Percentiles rank a stretch among this genome's conserved stretches.
phyloP scores from a whole-genome alignment of 208 protist species.

The Angomonas ambiguus region DNA sequence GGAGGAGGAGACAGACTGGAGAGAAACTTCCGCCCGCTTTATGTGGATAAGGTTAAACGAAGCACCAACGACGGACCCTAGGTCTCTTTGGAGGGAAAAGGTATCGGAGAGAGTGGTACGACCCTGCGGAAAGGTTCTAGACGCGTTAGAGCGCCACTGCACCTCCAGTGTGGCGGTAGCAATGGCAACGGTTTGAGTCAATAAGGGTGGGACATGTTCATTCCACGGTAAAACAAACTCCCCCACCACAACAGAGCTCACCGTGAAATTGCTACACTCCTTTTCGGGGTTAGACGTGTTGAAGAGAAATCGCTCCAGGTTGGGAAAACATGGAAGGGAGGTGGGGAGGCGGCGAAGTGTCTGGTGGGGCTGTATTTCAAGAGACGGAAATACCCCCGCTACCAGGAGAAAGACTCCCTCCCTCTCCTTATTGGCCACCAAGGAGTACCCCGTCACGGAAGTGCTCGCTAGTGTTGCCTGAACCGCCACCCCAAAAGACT shows the following conservation, averaged over 20 bases:
- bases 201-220: not conserved
- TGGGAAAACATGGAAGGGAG: not conserved
- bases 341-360: too few species aligned
- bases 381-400: not conserved
- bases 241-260: not conserved
- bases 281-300: not conserved
- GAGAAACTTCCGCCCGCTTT: not conserved
- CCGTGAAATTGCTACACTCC: not conserved
- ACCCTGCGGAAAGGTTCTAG: not conserved
- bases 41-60: not conserved
- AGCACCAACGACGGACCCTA: not conserved
- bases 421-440: not conserved
- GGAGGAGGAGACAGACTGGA: not conserved
- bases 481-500: not conserved
- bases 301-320: not conserved
- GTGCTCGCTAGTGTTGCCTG: not conserved
- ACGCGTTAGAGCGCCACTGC: not conserved
- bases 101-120: not conserved
- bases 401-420: not conserved
- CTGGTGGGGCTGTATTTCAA: not conserved
- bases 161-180: not conserved
- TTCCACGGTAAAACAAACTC: not conserved
- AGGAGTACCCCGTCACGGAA: not conserved
- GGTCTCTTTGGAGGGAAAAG: not conserved
- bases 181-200: not conserved